These are phyloP conservation scores for Coffea canephora DNA, from an alignment of 257 asterid genomes.

Conservation along the genomic window DNA sequence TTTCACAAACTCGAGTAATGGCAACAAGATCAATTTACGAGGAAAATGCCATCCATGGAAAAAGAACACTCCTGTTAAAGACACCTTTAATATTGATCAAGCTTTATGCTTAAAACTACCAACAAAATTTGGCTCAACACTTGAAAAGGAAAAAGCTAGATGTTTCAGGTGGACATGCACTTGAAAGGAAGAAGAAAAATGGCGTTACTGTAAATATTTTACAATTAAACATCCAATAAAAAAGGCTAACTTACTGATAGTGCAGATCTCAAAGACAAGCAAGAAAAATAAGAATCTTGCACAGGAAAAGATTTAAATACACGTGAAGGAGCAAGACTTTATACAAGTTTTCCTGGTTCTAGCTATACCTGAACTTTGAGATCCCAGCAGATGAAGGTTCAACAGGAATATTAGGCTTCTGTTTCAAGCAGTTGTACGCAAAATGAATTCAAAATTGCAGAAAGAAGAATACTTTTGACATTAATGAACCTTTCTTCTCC, in stretches of 20 bases:
- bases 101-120: background rate
- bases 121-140: background rate
- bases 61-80: too few relatives aligned
- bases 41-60: too few relatives aligned
- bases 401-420: background rate
- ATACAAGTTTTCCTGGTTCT: background rate
- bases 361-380: slow-evolving; percentile 15
- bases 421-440: background rate
- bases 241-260: background rate
- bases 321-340: background rate
- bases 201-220: background rate
- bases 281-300: background rate
- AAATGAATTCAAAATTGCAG: background rate
- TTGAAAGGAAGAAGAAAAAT: background rate
- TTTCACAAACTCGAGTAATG: too few relatives aligned
- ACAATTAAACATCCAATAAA: background rate
- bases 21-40: too few relatives aligned
- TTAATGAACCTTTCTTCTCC: slow-evolving; percentile 25
- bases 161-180: background rate
- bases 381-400: slow-evolving; percentile 7
- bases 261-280: background rate
- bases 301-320: background rate
- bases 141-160: background rate
- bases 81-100: too few relatives aligned
- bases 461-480: slow-evolving; percentile 18